Evolutionary conservation across 768 basidiomycete genomes (phyloP).

Genomic region (Suillus paluster): DNA sequence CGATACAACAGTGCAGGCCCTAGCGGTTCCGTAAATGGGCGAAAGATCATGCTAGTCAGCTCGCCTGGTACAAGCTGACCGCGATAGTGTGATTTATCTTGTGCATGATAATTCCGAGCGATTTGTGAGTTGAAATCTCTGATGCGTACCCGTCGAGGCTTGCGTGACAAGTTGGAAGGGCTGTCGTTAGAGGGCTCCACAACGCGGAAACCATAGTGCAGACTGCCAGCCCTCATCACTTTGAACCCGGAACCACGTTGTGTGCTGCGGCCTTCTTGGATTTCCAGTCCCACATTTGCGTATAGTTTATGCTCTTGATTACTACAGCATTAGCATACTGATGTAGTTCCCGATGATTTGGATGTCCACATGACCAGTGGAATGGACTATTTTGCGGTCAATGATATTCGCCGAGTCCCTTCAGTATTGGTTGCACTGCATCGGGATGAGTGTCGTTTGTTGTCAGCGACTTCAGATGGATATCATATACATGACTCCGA

Average conservation of each 20-base stretch:
- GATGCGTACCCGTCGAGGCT: conserved; percentile 31
- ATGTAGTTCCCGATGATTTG: conserved; percentile 52
- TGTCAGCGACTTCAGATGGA: conserved; percentile 53
- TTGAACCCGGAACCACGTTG: conserved; percentile 56
- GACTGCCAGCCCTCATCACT: conserved; percentile 31
- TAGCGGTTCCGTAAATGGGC: neutral
- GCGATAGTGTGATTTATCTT: conserved; percentile 17
- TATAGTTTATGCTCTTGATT: conserved; percentile 36
- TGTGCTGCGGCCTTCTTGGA: conserved; percentile 43
- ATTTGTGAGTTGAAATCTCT: conserved; percentile 43
- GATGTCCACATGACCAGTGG: conserved; percentile 39
- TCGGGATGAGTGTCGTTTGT: conserved; percentile 54
- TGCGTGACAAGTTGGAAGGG: neutral
- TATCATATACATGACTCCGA: conserved; percentile 43
- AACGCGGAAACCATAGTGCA: conserved; percentile 52
- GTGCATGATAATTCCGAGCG: conserved; percentile 6
- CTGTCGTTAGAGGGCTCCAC: conserved; percentile 40
- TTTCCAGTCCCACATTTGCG: conserved; percentile 59
- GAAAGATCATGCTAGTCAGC: conserved; percentile 25
- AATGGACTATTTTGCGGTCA: neutral
- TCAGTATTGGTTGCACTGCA: conserved; percentile 24
- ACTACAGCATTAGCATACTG: conserved; percentile 45
- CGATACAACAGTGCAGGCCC: neutral
- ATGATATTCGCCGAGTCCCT: conserved; percentile 1
- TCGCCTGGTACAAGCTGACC: conserved; percentile 28